phyloP scores from a whole-genome alignment of 2,329 filamentous ascomycete genomes.

The Verticillium nonalfalfae region DNA sequence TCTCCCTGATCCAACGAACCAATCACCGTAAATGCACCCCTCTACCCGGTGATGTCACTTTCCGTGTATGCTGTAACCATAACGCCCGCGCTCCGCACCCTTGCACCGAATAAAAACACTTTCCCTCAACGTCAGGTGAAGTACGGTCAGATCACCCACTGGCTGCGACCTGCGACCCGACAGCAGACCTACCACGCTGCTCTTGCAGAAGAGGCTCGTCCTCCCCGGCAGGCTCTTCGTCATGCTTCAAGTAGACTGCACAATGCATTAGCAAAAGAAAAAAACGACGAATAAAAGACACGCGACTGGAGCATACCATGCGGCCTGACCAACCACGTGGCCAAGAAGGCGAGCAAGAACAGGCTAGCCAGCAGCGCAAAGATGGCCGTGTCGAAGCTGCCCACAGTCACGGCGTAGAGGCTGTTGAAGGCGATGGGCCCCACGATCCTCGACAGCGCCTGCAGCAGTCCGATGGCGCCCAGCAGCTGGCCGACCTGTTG shows the following conservation, averaged over 20 bases:
- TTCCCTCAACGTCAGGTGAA: background rate
- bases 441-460: conserved; percentile 73
- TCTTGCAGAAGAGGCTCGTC: background rate
- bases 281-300: no score
- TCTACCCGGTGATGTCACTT: background rate
- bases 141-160: background rate
- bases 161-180: background rate
- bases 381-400: conserved; percentile 70
- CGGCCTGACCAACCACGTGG: conserved; percentile 66
- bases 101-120: background rate
- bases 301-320: conserved; percentile 52
- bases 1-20: no score
- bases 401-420: conserved; percentile 78
- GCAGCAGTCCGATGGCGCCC: conserved; percentile 79
- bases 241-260: conserved; percentile 9
- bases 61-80: background rate
- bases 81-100: background rate
- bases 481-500: conserved; percentile 82
- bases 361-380: conserved; percentile 67
- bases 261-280: background rate
- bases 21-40: no score
- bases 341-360: conserved; percentile 60
- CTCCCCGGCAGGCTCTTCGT: background rate
- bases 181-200: background rate
- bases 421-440: conserved; percentile 80